These are phyloP conservation scores for Agrostemma githago DNA, from an alignment of 148 eudicot genomes.

Conservation along the genomic window DNA sequence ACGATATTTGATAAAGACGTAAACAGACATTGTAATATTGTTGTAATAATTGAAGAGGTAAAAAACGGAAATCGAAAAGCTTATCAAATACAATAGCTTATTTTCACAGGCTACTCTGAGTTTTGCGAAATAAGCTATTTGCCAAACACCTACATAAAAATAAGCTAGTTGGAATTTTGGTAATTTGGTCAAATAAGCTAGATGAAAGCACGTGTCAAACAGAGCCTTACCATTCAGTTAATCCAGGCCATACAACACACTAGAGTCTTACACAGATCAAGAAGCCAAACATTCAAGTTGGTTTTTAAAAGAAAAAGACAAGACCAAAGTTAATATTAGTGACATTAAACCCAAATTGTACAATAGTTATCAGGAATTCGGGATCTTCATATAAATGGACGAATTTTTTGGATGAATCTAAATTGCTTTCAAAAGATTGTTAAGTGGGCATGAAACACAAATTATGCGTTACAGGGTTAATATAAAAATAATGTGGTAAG, in stretches of 20 bases:
- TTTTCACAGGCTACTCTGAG: not conserved
- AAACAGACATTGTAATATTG: no score
- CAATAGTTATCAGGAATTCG: not conserved
- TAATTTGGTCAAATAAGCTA: no score
- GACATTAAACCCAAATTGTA: not conserved
- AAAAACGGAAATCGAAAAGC: no score
- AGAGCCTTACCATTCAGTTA: not conserved
- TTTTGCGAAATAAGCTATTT: no score
- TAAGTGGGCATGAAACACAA: not conserved
- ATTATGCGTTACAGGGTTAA: not conserved
- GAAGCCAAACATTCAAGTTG: not conserved
- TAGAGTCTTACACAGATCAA: not conserved
- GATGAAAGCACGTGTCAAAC: not conserved
- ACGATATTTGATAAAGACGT: no score
- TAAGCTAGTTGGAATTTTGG: no score
- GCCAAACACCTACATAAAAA: no score
- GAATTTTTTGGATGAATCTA: not conserved
- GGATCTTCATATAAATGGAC: not conserved
- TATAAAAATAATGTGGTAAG: not conserved
- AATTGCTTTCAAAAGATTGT: not conserved
- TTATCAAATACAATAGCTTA: no score
- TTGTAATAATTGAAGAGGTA: no score
- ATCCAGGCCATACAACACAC: not conserved
- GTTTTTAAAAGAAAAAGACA: not conserved
- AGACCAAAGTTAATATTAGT: not conserved